Base-by-base conservation (phyloP, 2,329 filamentous ascomycete species). In the Pseudodiploospora longispora region DNA sequence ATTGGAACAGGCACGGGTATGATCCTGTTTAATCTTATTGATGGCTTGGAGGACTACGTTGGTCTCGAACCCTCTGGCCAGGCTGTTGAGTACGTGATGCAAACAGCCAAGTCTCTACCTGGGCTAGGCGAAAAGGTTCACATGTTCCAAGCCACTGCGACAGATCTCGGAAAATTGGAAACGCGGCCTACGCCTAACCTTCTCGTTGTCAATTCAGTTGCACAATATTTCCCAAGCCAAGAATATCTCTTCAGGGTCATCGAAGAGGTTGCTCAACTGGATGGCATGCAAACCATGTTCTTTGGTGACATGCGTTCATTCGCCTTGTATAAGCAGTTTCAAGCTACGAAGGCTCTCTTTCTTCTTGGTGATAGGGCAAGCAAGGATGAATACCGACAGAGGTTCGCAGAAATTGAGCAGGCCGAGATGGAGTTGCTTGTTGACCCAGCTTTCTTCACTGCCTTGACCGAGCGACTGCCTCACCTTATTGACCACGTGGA, bases 1-100 rank as follows among this genome's bases (percentile, higher is more conserved):
- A 43, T 63, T 1, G 60, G 60, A 2, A 53, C 58, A 2, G 60
- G 60, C 2, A 47, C 52, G 1, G 60, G 60, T 0, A 62, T 61
- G 59, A 55, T 63, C 8, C 44, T 62, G 1, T 61, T 63, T 46
- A 61, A 59, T 19, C 37, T 62, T 9, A 41, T 27, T 1, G 1
- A 42, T 0, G 48, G 47, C 0, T 8, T 62, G 19, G 9, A 51
- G 1, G 55, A 42, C 19, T 61, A 61, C 8, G 27, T 57, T 9
- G 60, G 59, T 1, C 45, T 62, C 6, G 60, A 62, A 0, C 56
- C 56, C 1, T 55, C 59, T 2, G 5, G 34, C 4, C 41, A 30
- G 4, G 59, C 55, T 0, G 52, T 50, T 1, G 38, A 46, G 0
- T 60, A 58, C 8, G 44, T 57, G 7, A 50, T 19, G 7, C 44